A percentile compares a stretch with the other conserved stretches of the same genome.
These are phyloP conservation scores for Globisporangium spiculum DNA, from an alignment of 352 stramenopile genomes.

Conservation along the genomic window DNA sequence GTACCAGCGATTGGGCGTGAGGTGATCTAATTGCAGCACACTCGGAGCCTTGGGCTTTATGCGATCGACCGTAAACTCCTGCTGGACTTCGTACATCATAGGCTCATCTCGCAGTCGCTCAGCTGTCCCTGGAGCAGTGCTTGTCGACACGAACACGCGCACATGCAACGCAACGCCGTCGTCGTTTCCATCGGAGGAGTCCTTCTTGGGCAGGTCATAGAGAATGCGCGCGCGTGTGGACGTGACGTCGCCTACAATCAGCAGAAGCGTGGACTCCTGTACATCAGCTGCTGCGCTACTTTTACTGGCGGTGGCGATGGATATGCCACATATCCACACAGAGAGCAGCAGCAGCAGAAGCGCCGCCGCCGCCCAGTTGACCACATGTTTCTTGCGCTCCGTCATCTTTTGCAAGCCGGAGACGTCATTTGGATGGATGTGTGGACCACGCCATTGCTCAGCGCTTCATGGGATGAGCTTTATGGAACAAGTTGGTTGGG, in stretches of 20 bases:
- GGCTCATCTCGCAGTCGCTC: neutral
- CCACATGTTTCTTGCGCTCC: neutral
- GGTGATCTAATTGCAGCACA: slow-evolving; percentile 27
- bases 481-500: neutral
- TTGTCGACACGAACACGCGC: slow-evolving; percentile 11
- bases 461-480: too few species aligned
- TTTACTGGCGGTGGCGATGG: neutral
- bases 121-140: neutral
- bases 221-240: slow-evolving; percentile 42
- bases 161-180: slow-evolving; percentile 16
- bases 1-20: slow-evolving; percentile 41
- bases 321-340: neutral
- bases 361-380: neutral
- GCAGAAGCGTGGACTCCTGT: slow-evolving; percentile 23
- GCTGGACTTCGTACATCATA: slow-evolving; percentile 4
- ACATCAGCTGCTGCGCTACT: neutral
- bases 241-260: slow-evolving; percentile 55
- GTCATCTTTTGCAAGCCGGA: neutral
- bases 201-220: slow-evolving; percentile 27
- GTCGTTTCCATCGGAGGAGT: slow-evolving; percentile 2
- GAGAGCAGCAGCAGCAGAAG: neutral
- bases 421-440: neutral
- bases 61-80: slow-evolving; percentile 3
- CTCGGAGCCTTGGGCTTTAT: slow-evolving; percentile 15
- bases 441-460: neutral